Base-by-base conservation (phyloP, 2,329 filamentous ascomycete genomes). In the Colletotrichum limetticola region DNA sequence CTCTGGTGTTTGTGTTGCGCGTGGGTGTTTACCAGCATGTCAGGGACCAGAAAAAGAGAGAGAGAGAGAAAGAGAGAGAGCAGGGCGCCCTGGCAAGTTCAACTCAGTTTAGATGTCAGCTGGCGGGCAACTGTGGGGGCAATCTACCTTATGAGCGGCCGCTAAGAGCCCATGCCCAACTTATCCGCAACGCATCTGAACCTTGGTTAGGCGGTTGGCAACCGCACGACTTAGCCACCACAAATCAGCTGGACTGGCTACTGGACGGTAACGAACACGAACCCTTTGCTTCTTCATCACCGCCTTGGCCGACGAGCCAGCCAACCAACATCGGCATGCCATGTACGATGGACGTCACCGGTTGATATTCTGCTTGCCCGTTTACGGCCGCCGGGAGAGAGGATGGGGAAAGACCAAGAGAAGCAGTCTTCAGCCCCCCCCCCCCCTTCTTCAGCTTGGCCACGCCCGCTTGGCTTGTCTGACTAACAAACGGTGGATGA, bases 141-240 rank as follows among this genome's bases (percentile, higher is more conserved):
- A 55, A 19, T 19, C 19, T 49, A 22, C 42, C 42, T 22, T 49
- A 63, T 14, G 24, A 53, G n/a, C 55, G 22, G 46, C 22, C n/a
- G 22, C 35, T 55, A 35, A 49, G 0, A 49, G 56, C 46, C 64
- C 49, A 37, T 28, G 32, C 30, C 16, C 37, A 59, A 67, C 62
- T 60, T 68, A 59, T 68, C n/a, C 59, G 53, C 65, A 72, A 68
- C 64, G 61, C 62, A 56, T 19, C 62, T 16, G 30, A 26, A 37
- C 26, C 30, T 60, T 22, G 53, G 14, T 12, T 12, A 7, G 16
- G 2, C 11, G 53, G 28, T 35, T 35, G 3, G 16, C 37, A 42
- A 42, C 37, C 37, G 14, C 37, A 3, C 37, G 19, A 8, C 37
- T 42, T 42, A 19, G 37, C 42, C 42, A 49, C 49, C 49, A 37